Evolutionary conservation across 2,329 filamentous ascomycete species (phyloP), one percentile per base, ranked within the genome.

Genomic region (Ceratocystis alfenasii): DNA sequence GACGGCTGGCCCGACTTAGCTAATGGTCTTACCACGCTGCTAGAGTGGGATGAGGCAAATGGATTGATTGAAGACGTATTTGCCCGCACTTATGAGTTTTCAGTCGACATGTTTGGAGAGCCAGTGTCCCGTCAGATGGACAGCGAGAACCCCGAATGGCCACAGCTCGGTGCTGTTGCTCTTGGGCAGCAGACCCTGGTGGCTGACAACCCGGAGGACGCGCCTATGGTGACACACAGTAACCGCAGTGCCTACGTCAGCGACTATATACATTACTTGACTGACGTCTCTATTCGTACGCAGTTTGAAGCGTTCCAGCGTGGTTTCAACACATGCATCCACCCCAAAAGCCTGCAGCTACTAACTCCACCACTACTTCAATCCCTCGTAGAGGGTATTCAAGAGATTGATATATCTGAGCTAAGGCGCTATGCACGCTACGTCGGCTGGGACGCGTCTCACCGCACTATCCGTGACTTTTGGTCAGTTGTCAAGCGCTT

Each of bases 1-100:
- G 92, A 96, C 71, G 91, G 90, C 3, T 97, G 93, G 93, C 89
- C 90, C 1, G 86, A 87, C 17, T 80, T 96, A 2, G 84, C 86
- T 1, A 90, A 81, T 70, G 88, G 90, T 0, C 79, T 99, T 17
- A 85, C 84, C 3, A 79, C 81, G 2, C 78, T 97, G 1, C 77
- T 93, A 1, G 81, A 87, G 57, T 96, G 90, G 90, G 81, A 87
- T 60, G 87, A 87, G 70, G 80, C 78, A 53, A 78, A 94, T 63
- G 90, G 90, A 0, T 79, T 87, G 25, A 88, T 96, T 0, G 87
- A 87, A 68, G 90, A 96, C 69, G 74, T 95, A 1, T 95, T 95
- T 73, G 81, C 86, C 66, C 82, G 90, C 66, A 93, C 90, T 0
- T 96, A 95, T 73, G 89, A 90, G 71, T 97, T 96, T 74, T 91